Evolutionary conservation across 2,329 filamentous ascomycete genomes (phyloP), one percentile per base, ranked within the genome.

Genomic region (Tympanopsis confertula): DNA sequence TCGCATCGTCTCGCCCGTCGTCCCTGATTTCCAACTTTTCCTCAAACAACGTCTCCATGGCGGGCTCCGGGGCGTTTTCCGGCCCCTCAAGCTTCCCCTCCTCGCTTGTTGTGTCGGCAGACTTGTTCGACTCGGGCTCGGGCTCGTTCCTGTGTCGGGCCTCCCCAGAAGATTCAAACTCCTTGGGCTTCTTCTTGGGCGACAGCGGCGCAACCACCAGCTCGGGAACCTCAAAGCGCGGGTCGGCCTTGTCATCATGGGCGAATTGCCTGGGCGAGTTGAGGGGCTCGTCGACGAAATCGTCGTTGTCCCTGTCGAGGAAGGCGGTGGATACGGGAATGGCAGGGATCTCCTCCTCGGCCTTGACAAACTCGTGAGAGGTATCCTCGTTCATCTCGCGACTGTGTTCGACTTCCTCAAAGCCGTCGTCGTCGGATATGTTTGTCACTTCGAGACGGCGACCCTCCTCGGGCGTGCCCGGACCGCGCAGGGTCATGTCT

Each of bases 391-490:
- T 75, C 48, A 86, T 72, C 41, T 86, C 82, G 20, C 78, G 80
- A 35, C 66, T 65, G 35, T 73, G 70, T 22, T 72, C 71, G 7
- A 96, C 88, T 57, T 94, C 87, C 55, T 98, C 91, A 51, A 95
- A 96, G 1, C 85, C 86, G 53, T 96, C 91, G 45, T 91, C 85
- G 46, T 94, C 86, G 12, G 82, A 81, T 13, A 75, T 78, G 50
- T 91, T 93, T 38, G 82, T 83, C 13, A 89, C 76, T 47, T 89
- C 85, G 1, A 88, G 66, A 35, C 69, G 71, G 38, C 83, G 82
- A 37, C 76, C 69, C 40, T 78, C 76, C 45, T 87, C 84, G 1
- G 71, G 65, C 3, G 74, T 73, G 22, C 22, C 22, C 7, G 22
- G 22, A n/a, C 7, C n/a, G 7, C 7, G 22, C 7, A 7, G 7